Conservation (phyloP, 805 yeast genomes). For the Yarrowia sp. region DNA sequence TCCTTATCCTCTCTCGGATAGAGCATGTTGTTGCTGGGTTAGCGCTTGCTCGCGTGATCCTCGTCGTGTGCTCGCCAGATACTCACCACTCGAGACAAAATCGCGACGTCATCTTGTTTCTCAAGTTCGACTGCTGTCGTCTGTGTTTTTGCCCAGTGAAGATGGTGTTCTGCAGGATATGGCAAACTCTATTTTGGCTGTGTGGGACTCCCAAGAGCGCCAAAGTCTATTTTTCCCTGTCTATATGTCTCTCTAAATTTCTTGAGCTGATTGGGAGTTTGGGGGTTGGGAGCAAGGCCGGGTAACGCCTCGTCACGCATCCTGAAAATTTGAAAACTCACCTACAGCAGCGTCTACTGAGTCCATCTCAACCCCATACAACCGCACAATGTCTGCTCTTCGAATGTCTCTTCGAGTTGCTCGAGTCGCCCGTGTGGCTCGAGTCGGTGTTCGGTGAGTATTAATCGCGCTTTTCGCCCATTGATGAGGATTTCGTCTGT, state of each 20-base stretch:
- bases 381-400: conserved; percentile 25
- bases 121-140: background rate
- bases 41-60: background rate
- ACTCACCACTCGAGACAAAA: conserved; percentile 83
- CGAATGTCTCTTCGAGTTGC: conserved; percentile 26
- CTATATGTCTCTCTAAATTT: too few species aligned
- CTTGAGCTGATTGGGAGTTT: background rate
- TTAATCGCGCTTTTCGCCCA: background rate
- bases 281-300: conserved; percentile 6
- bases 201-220: too few species aligned
- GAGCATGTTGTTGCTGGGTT: conserved; percentile 82
- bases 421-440: conserved; percentile 24
- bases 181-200: conserved; percentile 1
- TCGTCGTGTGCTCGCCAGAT: too few species aligned
- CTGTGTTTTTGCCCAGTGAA: conserved; percentile 15
- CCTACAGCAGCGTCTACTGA: background rate
- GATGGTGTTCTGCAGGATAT: conserved; percentile 14
- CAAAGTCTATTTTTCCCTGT: background rate
- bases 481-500: background rate
- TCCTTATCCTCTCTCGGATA: conserved; percentile 95
- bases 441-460: conserved; percentile 25
- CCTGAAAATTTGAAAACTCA: conserved; percentile 21
- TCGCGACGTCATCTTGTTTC: conserved; percentile 59
- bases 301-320: conserved; percentile 9
- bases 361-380: conserved; percentile 22